phyloP scores from a whole-genome alignment of 192 early-diverging fungal genomes.

The Backusella westeae region DNA sequence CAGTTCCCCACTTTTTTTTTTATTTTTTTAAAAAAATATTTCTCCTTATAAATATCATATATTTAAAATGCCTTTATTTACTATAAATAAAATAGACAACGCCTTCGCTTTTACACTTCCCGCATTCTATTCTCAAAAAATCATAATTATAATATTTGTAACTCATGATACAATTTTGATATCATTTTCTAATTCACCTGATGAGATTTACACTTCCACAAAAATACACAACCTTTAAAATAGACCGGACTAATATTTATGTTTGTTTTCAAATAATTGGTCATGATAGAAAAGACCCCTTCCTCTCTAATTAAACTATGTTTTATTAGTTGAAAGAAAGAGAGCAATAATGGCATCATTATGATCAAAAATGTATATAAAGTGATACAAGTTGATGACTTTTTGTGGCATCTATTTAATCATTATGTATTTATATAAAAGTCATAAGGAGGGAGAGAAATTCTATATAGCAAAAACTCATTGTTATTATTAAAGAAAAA shows the following conservation, averaged over 20 bases:
- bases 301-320: not conserved
- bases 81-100: not conserved
- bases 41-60: not conserved
- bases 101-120: not conserved
- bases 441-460: not conserved
- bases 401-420: not conserved
- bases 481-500: not conserved
- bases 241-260: not conserved
- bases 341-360: not conserved
- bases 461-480: not conserved
- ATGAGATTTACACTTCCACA: conserved; percentile 1
- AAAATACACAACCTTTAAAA: not conserved
- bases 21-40: not conserved
- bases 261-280: not conserved
- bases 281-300: not conserved
- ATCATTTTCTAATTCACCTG: conserved; percentile 1
- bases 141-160: not conserved
- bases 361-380: not conserved
- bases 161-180: not conserved
- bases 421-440: not conserved
- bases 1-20: not conserved
- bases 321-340: not conserved
- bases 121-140: not conserved
- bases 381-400: not conserved
- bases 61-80: not conserved